Base-by-base conservation (phyloP, 371 early-diverging fungal species). In the Capillidium heterosporum region DNA sequence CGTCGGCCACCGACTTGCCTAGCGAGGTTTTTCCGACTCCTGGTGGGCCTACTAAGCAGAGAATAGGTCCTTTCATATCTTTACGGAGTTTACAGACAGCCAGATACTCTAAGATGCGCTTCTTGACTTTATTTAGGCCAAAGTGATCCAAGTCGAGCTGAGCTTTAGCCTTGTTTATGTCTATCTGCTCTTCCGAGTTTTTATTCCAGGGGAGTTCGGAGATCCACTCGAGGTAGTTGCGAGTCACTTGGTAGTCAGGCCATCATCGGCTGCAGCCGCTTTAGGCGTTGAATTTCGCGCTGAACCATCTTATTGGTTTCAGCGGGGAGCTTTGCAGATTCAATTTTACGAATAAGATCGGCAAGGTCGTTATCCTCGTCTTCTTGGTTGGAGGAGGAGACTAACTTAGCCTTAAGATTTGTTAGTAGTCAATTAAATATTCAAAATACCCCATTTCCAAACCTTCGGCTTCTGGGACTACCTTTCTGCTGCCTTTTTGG, bases 21-120 rank as follows among this genome's bases (percentile, higher is more conserved):
- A 91, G 63, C 19, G 81, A 79, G 0, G 92, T 91, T 65, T 89
- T 91, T 17, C 92, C 92, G 5, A 87, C 70, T 28, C 73, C 74
- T 27, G 72, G 73, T 7, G 72, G 79, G 5, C 91, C 91, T 27
- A 80, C 68, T 57, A 91, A 78, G 58, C 87, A 87, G 48, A 91
- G 61, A 28, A 91, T 91, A n/a, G 89, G 89, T 0, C 86, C 86
- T 56, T 78, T 80, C 58, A 87, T 60, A 65, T 84, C 81, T 5
- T 79, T 73, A 44, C 82, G 86, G 39, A 82, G 61, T 63, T 89
- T 88, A 32, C 82, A 71, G 0, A 89, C 87, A 8, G 92, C 84
- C 24, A 89, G 62, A 60, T 81, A 88, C 60, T 89, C 88, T 47
- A 91, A 63, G 21, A 91, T 81, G 19, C 89, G 70, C 55, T 74